A percentile compares a stretch with the other conserved stretches of the same genome.
phyloP scores from a whole-genome alignment of 1,139 yeast species.

The Candida tetrigidarum region DNA sequence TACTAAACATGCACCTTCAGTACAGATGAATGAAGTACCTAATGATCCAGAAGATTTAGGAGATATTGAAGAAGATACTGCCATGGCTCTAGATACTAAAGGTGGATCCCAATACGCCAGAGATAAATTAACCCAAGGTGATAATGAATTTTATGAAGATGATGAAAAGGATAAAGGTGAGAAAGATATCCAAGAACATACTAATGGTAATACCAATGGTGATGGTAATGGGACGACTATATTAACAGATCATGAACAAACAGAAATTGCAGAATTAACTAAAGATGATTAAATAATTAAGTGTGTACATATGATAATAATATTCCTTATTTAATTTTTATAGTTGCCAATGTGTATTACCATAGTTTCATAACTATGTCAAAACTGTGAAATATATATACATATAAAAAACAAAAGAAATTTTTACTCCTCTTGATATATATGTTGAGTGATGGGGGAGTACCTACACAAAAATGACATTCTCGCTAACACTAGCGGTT shows the following conservation, averaged over 20 bases:
- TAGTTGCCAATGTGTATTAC: too few relatives aligned
- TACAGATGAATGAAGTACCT: conserved; percentile 91
- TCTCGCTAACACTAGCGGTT: too few relatives aligned
- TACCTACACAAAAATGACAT: too few relatives aligned
- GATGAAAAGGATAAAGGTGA: conserved; percentile 58
- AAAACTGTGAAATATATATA: too few relatives aligned
- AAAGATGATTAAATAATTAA: not conserved
- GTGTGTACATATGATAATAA: not conserved
- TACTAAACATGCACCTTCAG: conserved; percentile 95
- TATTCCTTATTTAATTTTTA: too few relatives aligned
- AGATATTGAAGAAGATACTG: conserved; percentile 76
- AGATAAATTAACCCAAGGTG: conserved; percentile 70
- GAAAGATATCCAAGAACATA: conserved; percentile 26
- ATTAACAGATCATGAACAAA: conserved; percentile 41
- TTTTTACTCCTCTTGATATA: too few relatives aligned
- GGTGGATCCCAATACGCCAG: conserved; percentile 91
- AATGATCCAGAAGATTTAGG: conserved; percentile 80
- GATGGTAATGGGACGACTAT: conserved; percentile 6
- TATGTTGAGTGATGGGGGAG: too few relatives aligned
- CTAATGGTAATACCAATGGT: not conserved
- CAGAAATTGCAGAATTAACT: conserved; percentile 44
- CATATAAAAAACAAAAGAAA: too few relatives aligned
- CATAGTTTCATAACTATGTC: too few relatives aligned
- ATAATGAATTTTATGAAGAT: conserved; percentile 69
- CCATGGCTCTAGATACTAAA: conserved; percentile 78